Conservation (phyloP, 495 filamentous ascomycete species). For the Trichoderma parareesei region DNA sequence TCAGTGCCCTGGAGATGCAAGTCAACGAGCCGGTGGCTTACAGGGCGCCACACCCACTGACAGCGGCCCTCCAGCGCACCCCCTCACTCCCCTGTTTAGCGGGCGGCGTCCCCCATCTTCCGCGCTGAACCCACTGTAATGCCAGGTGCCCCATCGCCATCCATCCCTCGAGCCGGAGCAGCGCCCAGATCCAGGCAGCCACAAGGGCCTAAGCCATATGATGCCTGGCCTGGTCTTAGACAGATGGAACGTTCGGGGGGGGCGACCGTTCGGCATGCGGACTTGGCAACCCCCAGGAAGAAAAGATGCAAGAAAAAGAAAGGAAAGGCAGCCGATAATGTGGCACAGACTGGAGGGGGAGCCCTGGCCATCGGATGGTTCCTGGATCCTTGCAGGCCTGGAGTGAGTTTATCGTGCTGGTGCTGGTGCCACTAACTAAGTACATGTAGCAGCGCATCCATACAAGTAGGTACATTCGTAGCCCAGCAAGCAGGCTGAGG, state of each 20-base stretch:
- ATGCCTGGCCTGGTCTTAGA: neutral
- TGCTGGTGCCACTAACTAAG: neutral
- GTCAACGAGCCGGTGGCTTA: neutral
- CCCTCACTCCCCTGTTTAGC: neutral
- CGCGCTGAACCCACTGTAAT: neutral
- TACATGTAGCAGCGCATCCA: too few species aligned
- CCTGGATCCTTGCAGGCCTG: conserved; percentile 4
- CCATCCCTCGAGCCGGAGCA: conserved; percentile 1
- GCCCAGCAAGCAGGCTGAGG: neutral
- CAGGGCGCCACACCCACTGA: conserved; percentile 4
- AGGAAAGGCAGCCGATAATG: neutral
- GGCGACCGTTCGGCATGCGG: conserved; percentile 5
- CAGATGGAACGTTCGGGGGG: neutral
- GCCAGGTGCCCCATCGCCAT: neutral
- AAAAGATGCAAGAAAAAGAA: neutral
- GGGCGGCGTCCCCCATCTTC: neutral
- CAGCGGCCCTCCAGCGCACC: conserved; percentile 3
- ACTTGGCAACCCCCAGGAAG: neutral
- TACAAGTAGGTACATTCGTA: too few species aligned
- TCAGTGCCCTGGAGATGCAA: too few species aligned
- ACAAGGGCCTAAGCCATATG: neutral
- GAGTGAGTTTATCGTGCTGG: neutral
- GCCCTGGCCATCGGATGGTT: neutral
- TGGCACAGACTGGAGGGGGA: neutral
- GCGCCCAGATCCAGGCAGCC: conserved; percentile 6